Base-by-base conservation (phyloP, 2,329 filamentous ascomycete genomes). In the Fusarium staphyleae region DNA sequence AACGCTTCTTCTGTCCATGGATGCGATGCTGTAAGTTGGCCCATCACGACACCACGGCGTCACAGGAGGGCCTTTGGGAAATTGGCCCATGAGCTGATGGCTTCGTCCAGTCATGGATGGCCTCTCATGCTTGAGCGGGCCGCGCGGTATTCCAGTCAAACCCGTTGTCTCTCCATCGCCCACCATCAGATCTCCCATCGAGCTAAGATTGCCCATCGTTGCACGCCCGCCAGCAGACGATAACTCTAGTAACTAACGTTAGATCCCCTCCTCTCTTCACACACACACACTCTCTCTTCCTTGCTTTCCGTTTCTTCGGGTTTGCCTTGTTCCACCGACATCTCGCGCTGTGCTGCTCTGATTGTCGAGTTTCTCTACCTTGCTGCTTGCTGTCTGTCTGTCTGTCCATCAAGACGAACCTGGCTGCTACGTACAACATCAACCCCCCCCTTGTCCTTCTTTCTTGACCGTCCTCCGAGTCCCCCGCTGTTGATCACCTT, bases 1-100 rank as follows among this genome's bases (percentile, higher is more conserved):
- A 12, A 6, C 61, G 48, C 62, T 51, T 61, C 52, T 50, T 29
- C 37, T 28, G n/a, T 24, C 18, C 19, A 22, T 22, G 19, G 19
- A 22, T 22, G 4, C 19, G 6, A 22, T 22, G 19, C 29, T 63
- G 59, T 66, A 66, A 65, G 65, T 64, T 55, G 19, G 26, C 61
- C n/a, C 50, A 65, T 65, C 60, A 64, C 55, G 55, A 53, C 57
- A 66, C 48, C 45, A 50, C 62, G 41, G 61, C 61, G 65, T 67
- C 65, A 65, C 53, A 66, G 54, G 49, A 67, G 65, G 62, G 40
- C 39, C 32, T 54, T 34, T 48, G 57, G 65, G 65, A 67, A 58
- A 67, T 67, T 66, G 54, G 48, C 60, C 57, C 63, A 66, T 66
- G 52, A 56, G 43, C 47, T 58, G 33, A 6, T 29, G 18, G 42